phyloP scores from a whole-genome alignment of 2,329 filamentous ascomycete species.

The Epichloe gansuensis region DNA sequence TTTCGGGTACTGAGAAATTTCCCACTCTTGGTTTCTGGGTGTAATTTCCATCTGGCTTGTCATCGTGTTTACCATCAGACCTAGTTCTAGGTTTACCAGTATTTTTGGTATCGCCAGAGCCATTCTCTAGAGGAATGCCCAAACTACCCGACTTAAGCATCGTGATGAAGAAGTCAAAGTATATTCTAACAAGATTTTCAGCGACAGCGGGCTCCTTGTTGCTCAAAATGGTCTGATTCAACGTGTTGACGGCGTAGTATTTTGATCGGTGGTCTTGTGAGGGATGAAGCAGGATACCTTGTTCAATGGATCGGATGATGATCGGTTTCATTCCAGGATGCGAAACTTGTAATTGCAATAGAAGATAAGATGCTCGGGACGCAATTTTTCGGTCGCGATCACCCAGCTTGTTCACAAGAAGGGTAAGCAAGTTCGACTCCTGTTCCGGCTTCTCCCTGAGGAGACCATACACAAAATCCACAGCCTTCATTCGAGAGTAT shows the following conservation, averaged over 20 bases:
- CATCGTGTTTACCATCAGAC: constrained; percentile 6
- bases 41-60: constrained; percentile 11
- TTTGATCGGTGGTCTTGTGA: constrained; percentile 79
- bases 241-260: constrained; percentile 91
- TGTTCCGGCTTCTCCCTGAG: constrained; percentile 95
- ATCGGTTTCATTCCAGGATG: constrained; percentile 92
- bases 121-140: constrained; percentile 29
- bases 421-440: constrained; percentile 79
- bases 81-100: constrained; percentile 14
- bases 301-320: constrained; percentile 73
- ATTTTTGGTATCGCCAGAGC: constrained; percentile 20
- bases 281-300: constrained; percentile 74
- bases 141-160: constrained; percentile 52
- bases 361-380: constrained; percentile 79
- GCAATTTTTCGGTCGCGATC: constrained; percentile 93
- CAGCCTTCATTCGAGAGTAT: constrained; percentile 73
- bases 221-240: constrained; percentile 93
- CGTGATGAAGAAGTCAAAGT: constrained; percentile 78
- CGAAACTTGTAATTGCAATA: constrained; percentile 78
- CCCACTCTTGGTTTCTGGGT: constrained; percentile 1
- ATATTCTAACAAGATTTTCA: constrained; percentile 71
- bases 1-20: constrained; percentile 43
- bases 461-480: constrained; percentile 85
- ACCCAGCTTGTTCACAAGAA: constrained; percentile 92
- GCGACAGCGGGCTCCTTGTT: constrained; percentile 70